Conservation (phyloP, 768 basidiomycete species). For the Rhizopogon sp. region DNA sequence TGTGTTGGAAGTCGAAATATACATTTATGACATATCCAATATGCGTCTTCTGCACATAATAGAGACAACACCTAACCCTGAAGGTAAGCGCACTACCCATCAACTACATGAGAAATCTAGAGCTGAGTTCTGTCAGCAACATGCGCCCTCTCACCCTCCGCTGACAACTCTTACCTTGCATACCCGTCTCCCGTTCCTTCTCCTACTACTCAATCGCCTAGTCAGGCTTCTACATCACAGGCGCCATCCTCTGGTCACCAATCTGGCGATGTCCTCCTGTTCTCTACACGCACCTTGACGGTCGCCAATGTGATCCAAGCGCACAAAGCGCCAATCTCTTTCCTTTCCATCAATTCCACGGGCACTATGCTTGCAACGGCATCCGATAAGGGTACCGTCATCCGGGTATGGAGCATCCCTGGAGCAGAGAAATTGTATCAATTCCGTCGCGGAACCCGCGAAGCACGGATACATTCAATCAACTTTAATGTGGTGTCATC, state of each 20-base stretch:
- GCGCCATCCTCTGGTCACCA: slow-evolving; percentile 38
- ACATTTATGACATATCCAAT: slow-evolving; percentile 98
- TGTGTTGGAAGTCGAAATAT: slow-evolving; percentile 95
- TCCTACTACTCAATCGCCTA: slow-evolving; percentile 54
- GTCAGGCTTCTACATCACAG: slow-evolving; percentile 32
- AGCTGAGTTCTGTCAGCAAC: slow-evolving; percentile 55
- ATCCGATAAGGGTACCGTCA: slow-evolving; percentile 94
- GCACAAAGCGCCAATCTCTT: slow-evolving; percentile 90
- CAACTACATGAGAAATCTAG: slow-evolving; percentile 1
- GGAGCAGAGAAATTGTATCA: slow-evolving; percentile 93
- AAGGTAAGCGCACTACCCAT: slow-evolving; percentile 48
- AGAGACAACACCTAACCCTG: slow-evolving; percentile 93
- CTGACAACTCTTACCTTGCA: slow-evolving; percentile 90
- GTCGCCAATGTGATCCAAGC: slow-evolving; percentile 96
- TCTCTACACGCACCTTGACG: slow-evolving; percentile 87
- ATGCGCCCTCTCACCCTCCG: slow-evolving; percentile 89
- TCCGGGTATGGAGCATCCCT: slow-evolving; percentile 90
- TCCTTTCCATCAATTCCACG: slow-evolving; percentile 76
- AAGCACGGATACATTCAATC: slow-evolving; percentile 79
- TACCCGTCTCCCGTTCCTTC: slow-evolving; percentile 95
- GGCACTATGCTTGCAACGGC: slow-evolving; percentile 92
- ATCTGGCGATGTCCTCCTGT: slow-evolving; percentile 87
- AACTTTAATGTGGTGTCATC: slow-evolving; percentile 81
- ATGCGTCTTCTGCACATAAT: slow-evolving; percentile 98
- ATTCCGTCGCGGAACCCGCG: slow-evolving; percentile 86